A percentile compares a stretch with the other conserved stretches of the same genome.
phyloP scores from a whole-genome alignment of 2,329 filamentous ascomycete species.

The Aureobasidium mangrovei region DNA sequence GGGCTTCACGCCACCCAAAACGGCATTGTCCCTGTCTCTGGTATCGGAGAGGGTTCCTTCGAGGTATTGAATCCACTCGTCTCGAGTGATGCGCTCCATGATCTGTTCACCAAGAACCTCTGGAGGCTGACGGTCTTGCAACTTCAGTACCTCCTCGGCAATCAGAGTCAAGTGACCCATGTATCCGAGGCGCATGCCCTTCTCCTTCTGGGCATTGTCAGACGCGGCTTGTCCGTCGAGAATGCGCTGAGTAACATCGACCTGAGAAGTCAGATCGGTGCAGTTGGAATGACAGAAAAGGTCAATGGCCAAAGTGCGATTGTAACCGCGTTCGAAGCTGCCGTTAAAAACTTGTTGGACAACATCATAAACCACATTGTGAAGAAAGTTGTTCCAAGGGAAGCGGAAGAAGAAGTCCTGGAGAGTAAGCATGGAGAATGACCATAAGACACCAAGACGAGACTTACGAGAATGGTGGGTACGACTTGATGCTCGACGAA shows the following conservation, averaged over 20 bases:
- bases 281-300: constrained; percentile 49
- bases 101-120: constrained; percentile 78
- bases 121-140: constrained; percentile 85
- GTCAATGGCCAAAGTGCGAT: constrained; percentile 79
- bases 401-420: constrained; percentile 97
- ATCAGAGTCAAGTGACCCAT: constrained; percentile 98
- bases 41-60: constrained; percentile 90
- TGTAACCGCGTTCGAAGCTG: constrained; percentile 92
- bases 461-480: constrained; percentile 81
- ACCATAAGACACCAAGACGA: not conserved
- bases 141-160: constrained; percentile 96
- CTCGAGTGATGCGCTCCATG: constrained; percentile 78
- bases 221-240: constrained; percentile 82
- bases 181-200: constrained; percentile 87
- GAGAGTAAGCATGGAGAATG: not conserved
- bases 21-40: constrained; percentile 93
- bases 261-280: constrained; percentile 48
- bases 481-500: constrained; percentile 94
- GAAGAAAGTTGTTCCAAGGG: constrained; percentile 98
- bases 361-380: constrained; percentile 98
- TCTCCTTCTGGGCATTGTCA: constrained; percentile 74
- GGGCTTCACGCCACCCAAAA: constrained; percentile 86
- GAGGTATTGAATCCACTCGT: constrained; percentile 89
- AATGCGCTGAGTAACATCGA: constrained; percentile 82
- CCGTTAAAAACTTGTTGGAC: constrained; percentile 99